These are phyloP conservation scores for Acer campestre DNA, from an alignment of 345 rosid genomes.

Conservation along the genomic window DNA sequence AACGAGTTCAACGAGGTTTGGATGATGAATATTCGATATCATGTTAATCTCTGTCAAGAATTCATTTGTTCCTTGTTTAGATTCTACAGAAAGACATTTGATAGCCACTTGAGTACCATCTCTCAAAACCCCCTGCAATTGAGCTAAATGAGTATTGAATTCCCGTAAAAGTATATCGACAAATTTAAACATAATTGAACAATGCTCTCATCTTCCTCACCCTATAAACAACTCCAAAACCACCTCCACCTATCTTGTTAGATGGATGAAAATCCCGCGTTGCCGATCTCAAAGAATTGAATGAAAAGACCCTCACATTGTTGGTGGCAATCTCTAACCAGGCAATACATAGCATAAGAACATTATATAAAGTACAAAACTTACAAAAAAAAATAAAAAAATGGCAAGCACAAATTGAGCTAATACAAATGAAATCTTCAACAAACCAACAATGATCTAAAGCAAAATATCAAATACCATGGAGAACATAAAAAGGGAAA, in stretches of 20 bases:
- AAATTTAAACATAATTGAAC: not conserved
- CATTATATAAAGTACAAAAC: not conserved
- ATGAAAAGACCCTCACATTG: constrained; percentile 75
- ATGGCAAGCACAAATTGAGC: not conserved
- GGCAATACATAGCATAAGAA: constrained; percentile 21
- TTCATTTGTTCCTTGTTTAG: constrained; percentile 61
- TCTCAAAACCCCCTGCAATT: constrained; percentile 58
- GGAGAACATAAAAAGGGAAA: not conserved
- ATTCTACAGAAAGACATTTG: constrained; percentile 62
- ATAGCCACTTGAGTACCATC: constrained; percentile 59
- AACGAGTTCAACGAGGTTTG: constrained; percentile 66
- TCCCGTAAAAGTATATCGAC: not conserved
- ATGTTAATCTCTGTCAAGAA: constrained; percentile 62
- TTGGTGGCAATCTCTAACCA: constrained; percentile 57
- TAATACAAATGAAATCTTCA: not conserved
- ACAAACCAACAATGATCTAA: not conserved
- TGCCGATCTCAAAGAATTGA: constrained; percentile 75
- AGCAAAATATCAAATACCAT: constrained; percentile 2
- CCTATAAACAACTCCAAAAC: constrained; percentile 88
- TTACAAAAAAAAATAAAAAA: not conserved
- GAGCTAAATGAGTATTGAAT: not conserved
- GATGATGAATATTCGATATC: constrained; percentile 59
- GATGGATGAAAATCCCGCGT: constrained; percentile 67
- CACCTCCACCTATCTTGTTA: constrained; percentile 74
- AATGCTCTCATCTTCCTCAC: constrained; percentile 42